Percentiles rank a stretch among this genome's conserved stretches.
Conservation (phyloP, 2,329 filamentous ascomycete species). For the Teratosphaeria destructans region DNA sequence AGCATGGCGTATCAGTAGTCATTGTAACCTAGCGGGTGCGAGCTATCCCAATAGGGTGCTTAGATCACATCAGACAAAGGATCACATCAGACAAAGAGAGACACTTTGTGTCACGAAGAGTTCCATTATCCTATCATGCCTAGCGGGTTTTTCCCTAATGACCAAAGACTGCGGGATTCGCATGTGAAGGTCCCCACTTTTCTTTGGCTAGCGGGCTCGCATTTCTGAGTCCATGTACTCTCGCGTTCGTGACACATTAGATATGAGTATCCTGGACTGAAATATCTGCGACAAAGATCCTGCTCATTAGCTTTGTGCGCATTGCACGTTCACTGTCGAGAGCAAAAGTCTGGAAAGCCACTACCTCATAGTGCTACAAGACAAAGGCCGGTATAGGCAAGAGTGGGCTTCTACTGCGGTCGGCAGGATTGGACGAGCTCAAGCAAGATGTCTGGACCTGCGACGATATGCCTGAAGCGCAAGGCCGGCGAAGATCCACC, state of each 20-base stretch:
- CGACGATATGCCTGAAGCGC: slow-evolving; percentile 20
- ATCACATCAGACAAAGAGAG: background rate
- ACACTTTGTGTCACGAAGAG: background rate
- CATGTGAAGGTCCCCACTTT: background rate
- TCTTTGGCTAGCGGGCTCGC: background rate
- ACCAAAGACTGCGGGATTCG: background rate
- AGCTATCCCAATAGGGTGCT: background rate
- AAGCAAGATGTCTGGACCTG: slow-evolving; percentile 13
- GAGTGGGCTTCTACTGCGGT: no score
- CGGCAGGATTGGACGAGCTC: background rate
- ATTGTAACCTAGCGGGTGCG: background rate
- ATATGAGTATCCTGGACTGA: background rate
- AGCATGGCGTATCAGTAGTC: background rate
- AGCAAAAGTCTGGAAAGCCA: no score
- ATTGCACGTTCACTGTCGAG: no score
- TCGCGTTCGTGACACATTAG: background rate
- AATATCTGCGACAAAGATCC: background rate
- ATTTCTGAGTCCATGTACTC: no score
- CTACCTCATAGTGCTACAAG: no score
- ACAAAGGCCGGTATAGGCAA: no score
- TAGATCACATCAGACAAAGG: background rate
- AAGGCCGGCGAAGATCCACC: slow-evolving; percentile 18
- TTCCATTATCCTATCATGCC: background rate
- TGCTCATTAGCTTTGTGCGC: no score
- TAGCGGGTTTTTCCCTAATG: background rate